Percentiles rank a stretch among this genome's conserved stretches.
These are phyloP conservation scores for Picea sitchensis DNA, from an alignment of 75 land plant species.

Conservation along the genomic window DNA sequence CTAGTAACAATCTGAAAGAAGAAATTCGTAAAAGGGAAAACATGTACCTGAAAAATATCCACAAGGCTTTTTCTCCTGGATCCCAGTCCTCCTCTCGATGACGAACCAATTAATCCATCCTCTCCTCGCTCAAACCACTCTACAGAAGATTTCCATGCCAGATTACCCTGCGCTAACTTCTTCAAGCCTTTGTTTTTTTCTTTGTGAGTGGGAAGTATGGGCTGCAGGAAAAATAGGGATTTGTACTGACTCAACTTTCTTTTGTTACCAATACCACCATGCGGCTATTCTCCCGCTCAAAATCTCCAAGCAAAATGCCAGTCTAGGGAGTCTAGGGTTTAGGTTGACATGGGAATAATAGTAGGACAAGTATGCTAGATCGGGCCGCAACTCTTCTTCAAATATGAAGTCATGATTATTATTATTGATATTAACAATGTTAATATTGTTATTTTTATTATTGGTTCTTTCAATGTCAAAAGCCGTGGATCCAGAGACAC, in stretches of 20 bases:
- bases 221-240: conserved; percentile 75
- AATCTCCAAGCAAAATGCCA: conserved; percentile 73
- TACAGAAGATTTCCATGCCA: conserved; percentile 22
- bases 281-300: conserved; percentile 39
- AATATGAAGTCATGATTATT: conserved; percentile 28
- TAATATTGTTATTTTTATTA: neutral
- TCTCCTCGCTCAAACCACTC: conserved; percentile 51
- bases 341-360: conserved; percentile 78
- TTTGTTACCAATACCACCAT: conserved; percentile 56
- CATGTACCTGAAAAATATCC: conserved; percentile 68
- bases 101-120: conserved; percentile 36
- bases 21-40: too few species aligned
- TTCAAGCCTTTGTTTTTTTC: conserved; percentile 42
- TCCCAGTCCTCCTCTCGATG: conserved; percentile 36
- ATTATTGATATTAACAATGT: conserved; percentile 6
- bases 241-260: conserved; percentile 46
- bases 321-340: conserved; percentile 86
- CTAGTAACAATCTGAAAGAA: too few species aligned
- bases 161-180: conserved; percentile 16
- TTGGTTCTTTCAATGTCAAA: neutral
- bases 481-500: neutral
- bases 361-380: conserved; percentile 86
- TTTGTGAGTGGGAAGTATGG: conserved; percentile 36
- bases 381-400: conserved; percentile 77
- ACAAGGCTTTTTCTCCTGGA: conserved; percentile 68